These are phyloP conservation scores for Ascochyta rabiei DNA, from an alignment of 2,329 filamentous ascomycete species.

Conservation along the genomic window DNA sequence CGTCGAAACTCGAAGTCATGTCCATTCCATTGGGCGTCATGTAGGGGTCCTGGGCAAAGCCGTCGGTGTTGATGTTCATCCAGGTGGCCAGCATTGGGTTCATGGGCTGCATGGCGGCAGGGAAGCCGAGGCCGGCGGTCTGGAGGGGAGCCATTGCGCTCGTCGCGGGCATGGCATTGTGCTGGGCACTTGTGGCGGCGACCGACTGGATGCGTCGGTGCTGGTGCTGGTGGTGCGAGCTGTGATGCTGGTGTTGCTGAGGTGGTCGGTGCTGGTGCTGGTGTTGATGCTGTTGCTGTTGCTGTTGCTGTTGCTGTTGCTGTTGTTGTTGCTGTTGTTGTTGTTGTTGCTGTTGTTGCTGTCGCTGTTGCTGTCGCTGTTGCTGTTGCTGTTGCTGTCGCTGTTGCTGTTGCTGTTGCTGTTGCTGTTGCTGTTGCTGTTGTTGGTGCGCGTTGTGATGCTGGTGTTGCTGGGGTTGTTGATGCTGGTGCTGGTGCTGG, in stretches of 20 bases:
- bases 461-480: constrained; percentile 20
- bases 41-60: constrained; percentile 38
- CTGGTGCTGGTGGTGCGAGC: constrained; percentile 29
- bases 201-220: constrained; percentile 39
- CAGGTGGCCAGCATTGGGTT: constrained; percentile 50
- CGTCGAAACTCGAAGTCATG: constrained; percentile 47
- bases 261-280: constrained; percentile 17
- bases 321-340: constrained; percentile 12
- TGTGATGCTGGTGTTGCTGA: constrained; percentile 21
- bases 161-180: constrained; percentile 31
- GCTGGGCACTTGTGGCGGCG: constrained; percentile 32
- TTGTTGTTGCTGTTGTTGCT: constrained; percentile 13
- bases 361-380: too few relatives aligned
- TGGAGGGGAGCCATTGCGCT: constrained; percentile 43
- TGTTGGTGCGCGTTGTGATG: constrained; percentile 24
- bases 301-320: constrained; percentile 19
- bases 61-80: constrained; percentile 50
- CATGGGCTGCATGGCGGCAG: constrained; percentile 41
- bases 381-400: constrained; percentile 33
- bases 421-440: constrained; percentile 11
- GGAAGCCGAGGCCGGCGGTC: constrained; percentile 40
- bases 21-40: constrained; percentile 30
- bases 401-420: constrained; percentile 19
- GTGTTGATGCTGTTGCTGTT: not conserved
- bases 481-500: constrained; percentile 5